Evolutionary conservation across 768 basidiomycete genomes (phyloP).

Genomic region (Dendrothele bispora): DNA sequence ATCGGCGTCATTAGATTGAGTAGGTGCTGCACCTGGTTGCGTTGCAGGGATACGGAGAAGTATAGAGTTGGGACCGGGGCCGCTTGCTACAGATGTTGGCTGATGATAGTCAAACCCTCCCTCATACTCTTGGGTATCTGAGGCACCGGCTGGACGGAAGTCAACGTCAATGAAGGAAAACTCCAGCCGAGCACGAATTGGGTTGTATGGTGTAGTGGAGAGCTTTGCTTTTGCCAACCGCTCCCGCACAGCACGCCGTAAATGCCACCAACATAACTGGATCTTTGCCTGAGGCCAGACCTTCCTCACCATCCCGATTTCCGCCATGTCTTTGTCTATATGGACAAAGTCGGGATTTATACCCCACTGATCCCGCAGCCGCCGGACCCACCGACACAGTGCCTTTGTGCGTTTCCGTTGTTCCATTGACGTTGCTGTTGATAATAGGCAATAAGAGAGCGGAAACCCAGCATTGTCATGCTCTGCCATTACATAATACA

Average conservation of each 20-base stretch:
- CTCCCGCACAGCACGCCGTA: constrained; percentile 6
- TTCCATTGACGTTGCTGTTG: constrained; percentile 18
- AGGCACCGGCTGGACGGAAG: constrained; percentile 5
- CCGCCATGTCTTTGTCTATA: constrained; percentile 19
- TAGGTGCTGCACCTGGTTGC: not conserved
- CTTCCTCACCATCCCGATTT: constrained; percentile 6
- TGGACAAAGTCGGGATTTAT: constrained; percentile 11
- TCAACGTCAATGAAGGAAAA: constrained; percentile 15
- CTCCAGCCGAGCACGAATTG: constrained; percentile 8
- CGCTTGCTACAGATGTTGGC: not conserved
- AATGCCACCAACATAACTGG: constrained; percentile 18
- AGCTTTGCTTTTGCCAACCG: constrained; percentile 10
- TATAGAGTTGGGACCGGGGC: not conserved
- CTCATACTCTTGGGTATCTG: not conserved
- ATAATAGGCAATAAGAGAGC: constrained; percentile 20
- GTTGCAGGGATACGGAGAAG: not conserved
- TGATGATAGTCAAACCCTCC: too few relatives aligned
- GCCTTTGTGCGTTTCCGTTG: constrained; percentile 18
- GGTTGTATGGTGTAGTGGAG: constrained; percentile 16
- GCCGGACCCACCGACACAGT: constrained; percentile 13
- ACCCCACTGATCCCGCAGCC: constrained; percentile 11
- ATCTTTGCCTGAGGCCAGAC: constrained; percentile 14
- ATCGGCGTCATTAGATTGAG: too few relatives aligned
- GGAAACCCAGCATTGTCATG: constrained; percentile 23
- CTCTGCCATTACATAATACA: constrained; percentile 22